These are phyloP conservation scores for Irpex rosettiformis DNA, from an alignment of 1,284 basidiomycete species.

Conservation along the genomic window DNA sequence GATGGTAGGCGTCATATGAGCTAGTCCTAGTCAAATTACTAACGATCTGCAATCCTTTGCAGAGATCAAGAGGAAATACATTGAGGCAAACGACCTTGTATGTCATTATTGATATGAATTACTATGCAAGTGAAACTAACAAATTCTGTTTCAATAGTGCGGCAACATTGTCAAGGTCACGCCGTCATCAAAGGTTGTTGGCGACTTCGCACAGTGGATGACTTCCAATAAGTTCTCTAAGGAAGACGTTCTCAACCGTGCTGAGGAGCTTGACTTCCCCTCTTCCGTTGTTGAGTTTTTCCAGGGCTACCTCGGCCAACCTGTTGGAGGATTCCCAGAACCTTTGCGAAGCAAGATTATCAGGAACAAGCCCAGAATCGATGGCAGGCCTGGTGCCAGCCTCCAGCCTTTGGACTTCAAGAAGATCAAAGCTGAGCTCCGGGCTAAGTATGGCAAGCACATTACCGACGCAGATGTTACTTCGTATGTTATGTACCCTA, in stretches of 20 bases:
- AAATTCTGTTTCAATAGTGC: slow-evolving; percentile 49
- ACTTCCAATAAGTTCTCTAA: slow-evolving; percentile 91
- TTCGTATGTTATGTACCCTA: slow-evolving; percentile 96
- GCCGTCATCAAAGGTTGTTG: slow-evolving; percentile 98
- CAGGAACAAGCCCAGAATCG: slow-evolving; percentile 91
- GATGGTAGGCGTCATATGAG: slow-evolving; percentile 45
- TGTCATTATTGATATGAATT: slow-evolving; percentile 26
- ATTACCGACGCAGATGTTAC: slow-evolving; percentile 93
- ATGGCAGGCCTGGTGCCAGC: slow-evolving; percentile 86
- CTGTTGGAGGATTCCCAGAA: slow-evolving; percentile 98
- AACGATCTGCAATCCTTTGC: slow-evolving; percentile 20
- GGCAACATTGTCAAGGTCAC: slow-evolving; percentile 99
- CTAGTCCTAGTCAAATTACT: slow-evolving; percentile 7
- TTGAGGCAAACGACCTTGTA: slow-evolving; percentile 91
- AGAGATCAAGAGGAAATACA: slow-evolving; percentile 99
- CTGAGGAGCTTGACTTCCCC: slow-evolving; percentile 94
- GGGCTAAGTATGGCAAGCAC: slow-evolving; percentile 92
- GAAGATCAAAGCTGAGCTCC: slow-evolving; percentile 91
- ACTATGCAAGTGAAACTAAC: slow-evolving; percentile 9
- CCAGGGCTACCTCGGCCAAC: slow-evolving; percentile 97
- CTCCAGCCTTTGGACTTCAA: slow-evolving; percentile 93
- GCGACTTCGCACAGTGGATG: slow-evolving; percentile 99
- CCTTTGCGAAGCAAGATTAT: slow-evolving; percentile 90
- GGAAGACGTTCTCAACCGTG: slow-evolving; percentile 83
- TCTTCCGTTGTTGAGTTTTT: slow-evolving; percentile 95